Conservation (phyloP, 2,329 filamentous ascomycete species). For the Exophiala phaeomuriformis region DNA sequence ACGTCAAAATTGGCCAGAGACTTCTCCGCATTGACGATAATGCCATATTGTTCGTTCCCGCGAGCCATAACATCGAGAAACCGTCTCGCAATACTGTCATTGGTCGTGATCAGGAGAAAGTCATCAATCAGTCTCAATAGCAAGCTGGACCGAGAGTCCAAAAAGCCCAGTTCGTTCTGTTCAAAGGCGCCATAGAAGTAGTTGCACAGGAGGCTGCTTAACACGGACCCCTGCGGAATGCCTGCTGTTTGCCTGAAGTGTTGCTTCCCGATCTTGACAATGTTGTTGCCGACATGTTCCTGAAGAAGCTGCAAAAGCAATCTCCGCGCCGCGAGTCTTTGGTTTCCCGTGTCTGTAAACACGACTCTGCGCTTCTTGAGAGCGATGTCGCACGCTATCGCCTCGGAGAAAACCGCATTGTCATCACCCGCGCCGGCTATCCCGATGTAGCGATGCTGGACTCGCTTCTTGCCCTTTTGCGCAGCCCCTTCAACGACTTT, state of each 20-base stretch:
- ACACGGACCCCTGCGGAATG: slow-evolving; percentile 85
- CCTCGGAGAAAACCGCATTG: slow-evolving; percentile 8
- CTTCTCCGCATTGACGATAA: slow-evolving; percentile 68
- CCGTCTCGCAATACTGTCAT: slow-evolving; percentile 55
- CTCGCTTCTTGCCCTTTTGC: neutral
- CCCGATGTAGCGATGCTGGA: slow-evolving; percentile 21
- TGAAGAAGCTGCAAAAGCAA: slow-evolving; percentile 62
- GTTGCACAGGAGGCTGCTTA: slow-evolving; percentile 84
- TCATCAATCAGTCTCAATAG: slow-evolving; percentile 84
- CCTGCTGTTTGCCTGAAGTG: slow-evolving; percentile 81
- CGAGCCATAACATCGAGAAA: slow-evolving; percentile 77
- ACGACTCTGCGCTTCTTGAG: slow-evolving; percentile 54
- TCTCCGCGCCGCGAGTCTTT: slow-evolving; percentile 50
- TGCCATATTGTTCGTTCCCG: slow-evolving; percentile 72
- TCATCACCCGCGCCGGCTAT: slow-evolving; percentile 21
- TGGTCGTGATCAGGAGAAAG: slow-evolving; percentile 77
- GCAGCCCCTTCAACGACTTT: slow-evolving; percentile 6
- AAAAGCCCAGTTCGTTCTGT: slow-evolving; percentile 58
- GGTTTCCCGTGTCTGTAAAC: slow-evolving; percentile 64
- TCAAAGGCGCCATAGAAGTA: slow-evolving; percentile 94
- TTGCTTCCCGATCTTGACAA: slow-evolving; percentile 81
- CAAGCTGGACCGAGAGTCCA: slow-evolving; percentile 50
- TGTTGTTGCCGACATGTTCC: slow-evolving; percentile 75
- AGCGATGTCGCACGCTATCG: slow-evolving; percentile 28
- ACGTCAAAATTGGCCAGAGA: slow-evolving; percentile 78